Evolutionary conservation across 1,284 basidiomycete species (phyloP), one percentile per base, ranked within the genome.

Genomic region (Sporisorium sorghi): DNA sequence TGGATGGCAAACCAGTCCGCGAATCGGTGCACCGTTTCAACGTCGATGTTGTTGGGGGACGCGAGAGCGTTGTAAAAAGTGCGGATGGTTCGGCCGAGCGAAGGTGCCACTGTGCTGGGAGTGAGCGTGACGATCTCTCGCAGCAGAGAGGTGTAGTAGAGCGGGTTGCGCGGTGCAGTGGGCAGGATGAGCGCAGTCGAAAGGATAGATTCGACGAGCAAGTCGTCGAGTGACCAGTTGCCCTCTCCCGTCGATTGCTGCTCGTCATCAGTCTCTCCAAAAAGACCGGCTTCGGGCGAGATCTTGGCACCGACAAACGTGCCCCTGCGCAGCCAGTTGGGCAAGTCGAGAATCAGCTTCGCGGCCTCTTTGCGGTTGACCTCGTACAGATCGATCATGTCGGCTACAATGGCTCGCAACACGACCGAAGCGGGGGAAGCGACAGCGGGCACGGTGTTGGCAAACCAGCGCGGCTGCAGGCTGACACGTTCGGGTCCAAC

Each of bases 291-390:
- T 17, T 67, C 59, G 33, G 73, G 58, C 19, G 72, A 67, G 7
- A 73, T 61, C 17, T 76, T 75, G 26, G 73, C 68, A 14, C 56
- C 64, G 51, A 47, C 46, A 30, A 84, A 98, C 0, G 93, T 94
- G 2, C 93, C 93, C 8, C 88, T 87, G 1, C 90, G 85, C 53
- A 91, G 88, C 92, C 94, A 97, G 78, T 91, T 91, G 0, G 93
- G 92, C 52, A 94, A 90, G 77, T 94, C 91, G 40, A 98, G 88
- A 3, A 99, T 87, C 12, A 97, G 86, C 12, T 92, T 88, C 2
- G 96, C 93, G 77, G 91, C 93, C 80, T 99, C 96, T 85, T 97
- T 97, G 57, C 96, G 90, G 85, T 99, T 99, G 49, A 97, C 90
- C 85, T 99, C 96, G 83, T 93, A 99, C 30, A 98, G 91, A 76